Conservation (phyloP, 768 basidiomycete genomes). For the Tulasnella sp. region DNA sequence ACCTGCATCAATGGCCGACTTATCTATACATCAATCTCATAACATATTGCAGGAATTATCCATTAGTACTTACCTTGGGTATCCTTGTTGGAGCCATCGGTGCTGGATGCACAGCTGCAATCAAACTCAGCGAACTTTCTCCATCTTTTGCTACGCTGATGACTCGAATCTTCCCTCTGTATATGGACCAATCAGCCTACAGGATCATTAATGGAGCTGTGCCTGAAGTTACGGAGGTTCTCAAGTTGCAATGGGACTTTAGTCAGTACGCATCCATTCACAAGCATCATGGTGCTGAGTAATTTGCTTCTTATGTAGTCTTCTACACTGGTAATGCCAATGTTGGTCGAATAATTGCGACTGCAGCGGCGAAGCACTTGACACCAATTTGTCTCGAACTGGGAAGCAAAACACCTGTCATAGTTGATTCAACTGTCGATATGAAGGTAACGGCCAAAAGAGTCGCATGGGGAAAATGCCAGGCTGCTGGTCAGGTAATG, state of each 20-base stretch:
- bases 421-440: conserved; percentile 39
- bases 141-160: conserved; percentile 45
- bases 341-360: conserved; percentile 37
- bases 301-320: conserved; percentile 2
- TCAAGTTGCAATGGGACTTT: conserved; percentile 8
- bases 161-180: conserved; percentile 29
- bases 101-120: conserved; percentile 54
- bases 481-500: conserved; percentile 58
- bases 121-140: conserved; percentile 67
- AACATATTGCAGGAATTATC: conserved; percentile 38
- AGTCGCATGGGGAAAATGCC: conserved; percentile 58
- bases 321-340: conserved; percentile 36
- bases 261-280: background rate
- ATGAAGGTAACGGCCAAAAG: conserved; percentile 50
- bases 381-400: conserved; percentile 46
- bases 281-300: background rate
- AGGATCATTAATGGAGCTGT: conserved; percentile 27
- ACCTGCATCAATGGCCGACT: conserved; percentile 16
- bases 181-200: background rate
- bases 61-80: background rate
- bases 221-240: background rate
- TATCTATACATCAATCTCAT: conserved; percentile 17
- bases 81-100: conserved; percentile 48
- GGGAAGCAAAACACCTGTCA: conserved; percentile 38
- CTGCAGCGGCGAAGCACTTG: conserved; percentile 41